A percentile compares a stretch with the other conserved stretches of the same genome.
phyloP scores from a whole-genome alignment of 306 rosid genomes.

The Vigna mungo region DNA sequence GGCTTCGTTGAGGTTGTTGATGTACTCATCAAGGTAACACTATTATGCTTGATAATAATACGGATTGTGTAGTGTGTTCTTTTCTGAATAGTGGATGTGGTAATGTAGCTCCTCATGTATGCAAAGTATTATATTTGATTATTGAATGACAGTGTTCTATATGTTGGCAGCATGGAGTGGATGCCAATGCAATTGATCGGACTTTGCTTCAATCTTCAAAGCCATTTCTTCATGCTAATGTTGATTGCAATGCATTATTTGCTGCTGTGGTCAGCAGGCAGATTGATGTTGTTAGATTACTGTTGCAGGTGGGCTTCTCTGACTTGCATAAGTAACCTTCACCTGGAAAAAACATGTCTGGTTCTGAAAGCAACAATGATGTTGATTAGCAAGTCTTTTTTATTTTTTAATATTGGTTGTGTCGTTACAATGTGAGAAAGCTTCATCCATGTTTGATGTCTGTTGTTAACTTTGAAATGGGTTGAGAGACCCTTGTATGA shows the following conservation, averaged over 20 bases:
- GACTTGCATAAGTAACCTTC: conserved; percentile 36
- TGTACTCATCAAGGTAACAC: conserved; percentile 64
- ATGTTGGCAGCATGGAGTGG: conserved; percentile 63
- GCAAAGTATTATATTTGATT: not conserved
- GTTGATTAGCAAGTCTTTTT: conserved; percentile 4
- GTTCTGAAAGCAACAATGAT: conserved; percentile 21
- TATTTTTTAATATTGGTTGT: not conserved
- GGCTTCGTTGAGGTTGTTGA: conserved; percentile 64
- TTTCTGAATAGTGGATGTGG: not conserved
- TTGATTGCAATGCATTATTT: conserved; percentile 66
- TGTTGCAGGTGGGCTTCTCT: conserved; percentile 61
- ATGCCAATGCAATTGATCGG: conserved; percentile 59
- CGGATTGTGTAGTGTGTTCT: not conserved
- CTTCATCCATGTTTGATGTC: not conserved
- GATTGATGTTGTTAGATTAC: conserved; percentile 56
- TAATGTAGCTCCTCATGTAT: conserved; percentile 16
- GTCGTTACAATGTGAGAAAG: conserved; percentile 20
- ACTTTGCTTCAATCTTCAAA: conserved; percentile 65
- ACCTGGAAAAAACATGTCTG: conserved; percentile 33
- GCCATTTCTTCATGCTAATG: conserved; percentile 65
- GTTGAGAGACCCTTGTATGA: not conserved
- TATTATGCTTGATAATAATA: conserved; percentile 14
- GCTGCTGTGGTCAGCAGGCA: conserved; percentile 71
- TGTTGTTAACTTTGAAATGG: conserved; percentile 1
- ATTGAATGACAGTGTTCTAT: conserved; percentile 28